phyloP scores from a whole-genome alignment of 2,329 filamentous ascomycete species.

The Colletotrichum abscissum region DNA sequence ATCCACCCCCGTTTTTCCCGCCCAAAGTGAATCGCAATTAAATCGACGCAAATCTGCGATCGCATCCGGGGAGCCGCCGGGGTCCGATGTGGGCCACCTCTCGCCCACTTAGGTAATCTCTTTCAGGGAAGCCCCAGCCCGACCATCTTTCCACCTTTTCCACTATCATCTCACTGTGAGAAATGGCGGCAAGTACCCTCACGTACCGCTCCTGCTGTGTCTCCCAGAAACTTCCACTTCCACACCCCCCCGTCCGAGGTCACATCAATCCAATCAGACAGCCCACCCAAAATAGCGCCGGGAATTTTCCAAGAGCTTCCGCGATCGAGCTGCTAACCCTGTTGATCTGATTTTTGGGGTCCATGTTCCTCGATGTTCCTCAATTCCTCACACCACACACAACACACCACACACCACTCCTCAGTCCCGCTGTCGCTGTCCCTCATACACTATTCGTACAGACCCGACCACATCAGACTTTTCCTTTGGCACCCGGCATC shows the following conservation, averaged over 20 bases:
- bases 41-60: constrained; percentile 36
- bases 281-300: constrained; percentile 32
- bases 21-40: constrained; percentile 34
- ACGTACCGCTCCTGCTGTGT: not conserved
- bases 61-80: constrained; percentile 34
- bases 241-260: not conserved
- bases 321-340: constrained; percentile 33
- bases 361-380: constrained; percentile 9
- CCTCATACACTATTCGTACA: too few species aligned
- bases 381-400: not conserved
- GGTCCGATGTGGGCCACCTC: constrained; percentile 6
- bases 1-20: constrained; percentile 24
- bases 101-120: constrained; percentile 10
- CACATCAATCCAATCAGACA: not conserved
- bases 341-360: constrained; percentile 28
- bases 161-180: not conserved
- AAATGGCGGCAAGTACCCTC: not conserved
- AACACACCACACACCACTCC: too few species aligned
- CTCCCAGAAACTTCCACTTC: not conserved
- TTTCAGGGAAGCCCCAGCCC: not conserved
- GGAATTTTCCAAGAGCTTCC: constrained; percentile 29
- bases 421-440: too few species aligned
- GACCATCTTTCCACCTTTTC: not conserved
- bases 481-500: not conserved
- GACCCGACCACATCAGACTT: too few species aligned